Evolutionary conservation across 192 early-diverging fungal genomes (phyloP).

Genomic region (Coemansia sp.): DNA sequence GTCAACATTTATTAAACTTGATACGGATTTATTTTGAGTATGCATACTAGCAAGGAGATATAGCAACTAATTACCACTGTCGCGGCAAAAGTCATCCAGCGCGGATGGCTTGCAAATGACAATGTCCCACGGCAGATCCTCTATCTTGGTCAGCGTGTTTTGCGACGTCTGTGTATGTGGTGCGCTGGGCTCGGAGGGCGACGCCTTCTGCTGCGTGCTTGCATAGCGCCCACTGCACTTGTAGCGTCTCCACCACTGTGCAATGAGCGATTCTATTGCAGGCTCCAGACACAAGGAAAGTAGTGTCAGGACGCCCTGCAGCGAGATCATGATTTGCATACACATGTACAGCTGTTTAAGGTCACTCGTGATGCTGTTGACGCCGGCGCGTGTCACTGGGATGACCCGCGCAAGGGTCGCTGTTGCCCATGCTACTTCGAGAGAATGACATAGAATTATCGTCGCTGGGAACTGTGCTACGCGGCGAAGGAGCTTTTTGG

Average conservation of each 20-base stretch:
- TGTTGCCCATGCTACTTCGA: slow-evolving; percentile 26
- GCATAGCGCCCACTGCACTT: neutral
- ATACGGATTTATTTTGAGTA: too few species aligned
- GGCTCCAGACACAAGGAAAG: slow-evolving; percentile 23
- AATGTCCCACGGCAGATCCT: slow-evolving; percentile 17
- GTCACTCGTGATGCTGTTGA: neutral
- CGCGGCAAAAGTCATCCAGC: too few species aligned
- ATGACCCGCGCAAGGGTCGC: slow-evolving; percentile 14
- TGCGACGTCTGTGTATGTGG: neutral
- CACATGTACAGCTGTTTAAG: slow-evolving; percentile 17
- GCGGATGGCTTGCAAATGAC: neutral
- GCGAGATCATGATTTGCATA: slow-evolving; percentile 25
- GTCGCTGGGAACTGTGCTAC: slow-evolving; percentile 32
- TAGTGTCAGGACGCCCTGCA: slow-evolving; percentile 19
- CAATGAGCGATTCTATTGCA: slow-evolving; percentile 2
- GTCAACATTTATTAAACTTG: too few species aligned
- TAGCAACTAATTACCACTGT: too few species aligned
- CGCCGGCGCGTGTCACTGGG: slow-evolving; percentile 5
- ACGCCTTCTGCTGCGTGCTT: too few species aligned
- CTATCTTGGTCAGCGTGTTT: neutral
- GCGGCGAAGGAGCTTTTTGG: slow-evolving; percentile 22
- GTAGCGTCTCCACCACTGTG: slow-evolving; percentile 3
- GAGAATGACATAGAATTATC: slow-evolving; percentile 17
- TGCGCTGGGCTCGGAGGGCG: neutral
- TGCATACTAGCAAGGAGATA: neutral